These are phyloP conservation scores for Fusarium lyarnte DNA, from an alignment of 2,329 filamentous ascomycete species.

Conservation along the genomic window DNA sequence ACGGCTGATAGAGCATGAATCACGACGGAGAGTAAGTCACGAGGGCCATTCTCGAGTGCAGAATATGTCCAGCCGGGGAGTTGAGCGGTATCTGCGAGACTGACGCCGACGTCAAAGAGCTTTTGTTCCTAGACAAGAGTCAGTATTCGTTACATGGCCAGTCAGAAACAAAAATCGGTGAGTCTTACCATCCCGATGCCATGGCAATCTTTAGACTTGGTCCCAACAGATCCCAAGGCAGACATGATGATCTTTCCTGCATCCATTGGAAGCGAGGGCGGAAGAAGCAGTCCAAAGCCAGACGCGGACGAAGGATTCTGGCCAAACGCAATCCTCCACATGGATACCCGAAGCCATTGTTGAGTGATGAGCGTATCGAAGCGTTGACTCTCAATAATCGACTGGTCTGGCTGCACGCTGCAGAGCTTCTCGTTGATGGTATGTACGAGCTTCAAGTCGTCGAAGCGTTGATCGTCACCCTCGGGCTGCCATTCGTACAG, in stretches of 20 bases:
- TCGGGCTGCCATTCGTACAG: slow-evolving; percentile 46
- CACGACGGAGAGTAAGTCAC: slow-evolving; percentile 43
- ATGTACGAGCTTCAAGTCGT: slow-evolving; percentile 37
- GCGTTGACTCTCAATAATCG: slow-evolving; percentile 46
- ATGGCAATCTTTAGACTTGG: slow-evolving; percentile 45
- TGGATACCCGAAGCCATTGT: slow-evolving; percentile 46
- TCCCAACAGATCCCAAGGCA: slow-evolving; percentile 38
- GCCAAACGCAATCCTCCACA: slow-evolving; percentile 47
- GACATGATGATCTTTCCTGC: slow-evolving; percentile 45
- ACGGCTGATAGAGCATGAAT: slow-evolving; percentile 40
- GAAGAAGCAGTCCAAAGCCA: slow-evolving; percentile 31
- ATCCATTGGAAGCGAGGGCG: slow-evolving; percentile 41
- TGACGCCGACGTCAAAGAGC: slow-evolving; percentile 46
- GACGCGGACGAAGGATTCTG: slow-evolving; percentile 37
- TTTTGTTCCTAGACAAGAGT: slow-evolving; percentile 43
- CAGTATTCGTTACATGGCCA: rapidly evolving
- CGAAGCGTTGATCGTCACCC: slow-evolving; percentile 28
- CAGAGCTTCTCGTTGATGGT: slow-evolving; percentile 43
- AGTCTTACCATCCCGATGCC: slow-evolving; percentile 45
- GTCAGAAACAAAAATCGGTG: rapidly evolving
- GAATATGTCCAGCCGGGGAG: slow-evolving; percentile 32
- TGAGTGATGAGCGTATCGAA: slow-evolving; percentile 48
- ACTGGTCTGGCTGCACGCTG: slow-evolving; percentile 41
- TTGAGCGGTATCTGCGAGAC: slow-evolving; percentile 43
- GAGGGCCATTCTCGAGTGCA: slow-evolving; percentile 42